A percentile compares a stretch with the other conserved stretches of the same genome.
Conservation (phyloP, 73 alveolate species). For the Paramecium sexaurelia region DNA sequence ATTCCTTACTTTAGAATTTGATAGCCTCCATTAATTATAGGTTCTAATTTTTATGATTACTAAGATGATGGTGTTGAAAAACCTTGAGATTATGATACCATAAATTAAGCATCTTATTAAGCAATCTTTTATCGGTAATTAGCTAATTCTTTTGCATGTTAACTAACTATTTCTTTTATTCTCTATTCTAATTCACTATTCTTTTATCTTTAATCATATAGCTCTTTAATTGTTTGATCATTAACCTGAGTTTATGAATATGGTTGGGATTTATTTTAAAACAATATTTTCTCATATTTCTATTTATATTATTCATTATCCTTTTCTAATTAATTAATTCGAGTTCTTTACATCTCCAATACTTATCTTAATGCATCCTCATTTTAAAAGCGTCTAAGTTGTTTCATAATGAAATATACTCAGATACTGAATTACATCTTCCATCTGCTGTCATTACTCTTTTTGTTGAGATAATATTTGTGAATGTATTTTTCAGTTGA, state of each 20-base stretch:
- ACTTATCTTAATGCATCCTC: slow-evolving; percentile 43
- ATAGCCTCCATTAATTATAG: not conserved
- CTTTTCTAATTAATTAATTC: slow-evolving; percentile 27
- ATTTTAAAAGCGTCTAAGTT: slow-evolving; percentile 37
- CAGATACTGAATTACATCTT: not conserved
- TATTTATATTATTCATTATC: slow-evolving; percentile 11
- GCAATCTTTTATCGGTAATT: not conserved
- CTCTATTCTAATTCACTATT: slow-evolving; percentile 5
- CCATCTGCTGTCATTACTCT: slow-evolving; percentile 44
- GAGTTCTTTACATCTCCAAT: slow-evolving; percentile 14
- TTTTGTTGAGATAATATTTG: slow-evolving; percentile 23
- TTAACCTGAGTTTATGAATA: slow-evolving; percentile 3
- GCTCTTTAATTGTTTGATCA: slow-evolving; percentile 1
- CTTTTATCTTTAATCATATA: slow-evolving; percentile 10
- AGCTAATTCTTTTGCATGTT: slow-evolving; percentile 25
- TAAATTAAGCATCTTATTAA: slow-evolving; percentile 28
- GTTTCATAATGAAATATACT: not conserved
- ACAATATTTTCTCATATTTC: slow-evolving; percentile 5
- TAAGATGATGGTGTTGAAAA: not conserved
- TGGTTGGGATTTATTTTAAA: slow-evolving; percentile 3
- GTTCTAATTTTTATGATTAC: not conserved
- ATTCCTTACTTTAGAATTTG: not conserved
- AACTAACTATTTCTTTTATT: not conserved
- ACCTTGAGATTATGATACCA: slow-evolving; percentile 1
- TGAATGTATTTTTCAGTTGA: slow-evolving; percentile 11